Evolutionary conservation across 164 flowering plant genomes (phyloP), one percentile per base, ranked within the genome.

Genomic region (Santalum album): DNA sequence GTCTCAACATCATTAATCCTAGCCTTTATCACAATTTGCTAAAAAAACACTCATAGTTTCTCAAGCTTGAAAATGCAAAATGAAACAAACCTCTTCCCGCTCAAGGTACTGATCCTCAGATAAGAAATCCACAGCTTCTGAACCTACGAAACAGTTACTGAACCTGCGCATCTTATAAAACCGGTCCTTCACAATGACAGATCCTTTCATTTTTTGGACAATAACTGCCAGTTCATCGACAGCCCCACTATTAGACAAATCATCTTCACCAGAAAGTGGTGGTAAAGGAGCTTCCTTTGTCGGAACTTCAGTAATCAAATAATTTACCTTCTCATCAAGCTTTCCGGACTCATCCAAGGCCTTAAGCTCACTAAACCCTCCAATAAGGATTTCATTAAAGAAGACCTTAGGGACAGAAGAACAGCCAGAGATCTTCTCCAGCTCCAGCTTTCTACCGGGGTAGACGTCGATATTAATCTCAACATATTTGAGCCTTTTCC

Each of bases 201-300:
- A 56, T 36, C 68, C 78, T 72, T 72, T 80, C 96, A 89, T 89
- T 69, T 80, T 86, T 42, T 59, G 72, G 12, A 78, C 86, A 65
- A 80, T 66, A 44, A 76, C 48, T 51, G 95, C 89, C 45, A 78
- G 69, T 56, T 89, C 96, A 74, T 89, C 96, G 58, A 84, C 44
- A 20, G 64, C 55, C 26, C 95, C 95, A 51, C 75, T 65, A 62
- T 75, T 65, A 34, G 84, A 89, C 36, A 56, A 55, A 59, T 89
- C 95, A 79, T 89, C 96, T 64, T 89, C 96, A 47, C 95, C 95
- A 58, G 95, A 79, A 51, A 82, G 81, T 48, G 96, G 96, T 6
- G 91, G 89, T 39, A 76, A 51, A 63, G 96, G 94, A 60, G 96
- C 82, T 66, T 69, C 72, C 55, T 47, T 36, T 38, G 95, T 61